Evolutionary conservation across 306 rosid species (phyloP).

Genomic region (Quercus bicolor): DNA sequence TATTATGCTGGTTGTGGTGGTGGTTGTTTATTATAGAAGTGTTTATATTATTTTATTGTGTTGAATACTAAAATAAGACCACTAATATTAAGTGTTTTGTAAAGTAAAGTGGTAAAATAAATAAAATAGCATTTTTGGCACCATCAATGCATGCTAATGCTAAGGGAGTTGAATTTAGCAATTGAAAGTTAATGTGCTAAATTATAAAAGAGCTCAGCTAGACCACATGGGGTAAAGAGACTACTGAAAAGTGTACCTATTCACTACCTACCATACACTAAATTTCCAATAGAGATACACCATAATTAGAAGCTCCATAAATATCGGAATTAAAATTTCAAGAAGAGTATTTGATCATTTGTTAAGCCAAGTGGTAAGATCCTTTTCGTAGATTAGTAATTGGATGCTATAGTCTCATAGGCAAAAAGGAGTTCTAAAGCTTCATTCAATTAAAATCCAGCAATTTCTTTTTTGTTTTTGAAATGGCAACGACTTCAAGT

Average conservation of each 20-base stretch:
- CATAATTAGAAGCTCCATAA: neutral
- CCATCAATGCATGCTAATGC: too few species aligned
- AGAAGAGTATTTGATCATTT: neutral
- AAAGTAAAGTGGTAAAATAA: accelerated
- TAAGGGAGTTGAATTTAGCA: too few species aligned
- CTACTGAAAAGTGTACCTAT: too few species aligned
- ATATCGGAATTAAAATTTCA: neutral
- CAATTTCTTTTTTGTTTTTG: neutral
- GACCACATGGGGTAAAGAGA: too few species aligned
- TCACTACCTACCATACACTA: neutral
- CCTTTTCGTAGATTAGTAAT: neutral
- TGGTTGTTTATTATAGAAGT: too few species aligned
- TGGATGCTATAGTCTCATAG: neutral
- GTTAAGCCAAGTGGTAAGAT: neutral
- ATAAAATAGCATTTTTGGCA: too few species aligned
- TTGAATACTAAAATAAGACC: too few species aligned
- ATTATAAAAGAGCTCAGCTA: too few species aligned
- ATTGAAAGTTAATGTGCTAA: too few species aligned
- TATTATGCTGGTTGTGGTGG: too few species aligned
- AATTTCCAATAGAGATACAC: neutral
- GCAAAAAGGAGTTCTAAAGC: neutral
- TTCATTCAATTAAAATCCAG: neutral
- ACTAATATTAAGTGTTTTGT: accelerated
- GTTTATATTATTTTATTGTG: too few species aligned
- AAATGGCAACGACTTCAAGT: too few species aligned